phyloP scores from a whole-genome alignment of 1,139 yeast species.

The Nakaseomyces sp. region DNA sequence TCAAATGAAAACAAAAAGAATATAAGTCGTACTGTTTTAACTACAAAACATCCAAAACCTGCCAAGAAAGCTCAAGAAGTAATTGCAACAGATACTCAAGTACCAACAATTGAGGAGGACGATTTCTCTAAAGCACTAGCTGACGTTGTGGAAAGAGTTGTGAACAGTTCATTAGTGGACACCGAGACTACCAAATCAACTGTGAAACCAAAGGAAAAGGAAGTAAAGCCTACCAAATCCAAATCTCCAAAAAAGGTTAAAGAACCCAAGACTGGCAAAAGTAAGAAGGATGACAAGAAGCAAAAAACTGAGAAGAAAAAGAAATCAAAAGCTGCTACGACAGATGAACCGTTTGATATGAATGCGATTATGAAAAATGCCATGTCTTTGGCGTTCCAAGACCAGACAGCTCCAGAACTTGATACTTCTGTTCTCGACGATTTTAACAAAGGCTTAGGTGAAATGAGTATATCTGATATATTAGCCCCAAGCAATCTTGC shows the following conservation, averaged over 20 bases:
- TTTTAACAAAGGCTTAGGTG: slow-evolving; percentile 48
- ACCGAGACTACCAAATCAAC: background rate
- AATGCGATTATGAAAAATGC: slow-evolving; percentile 68
- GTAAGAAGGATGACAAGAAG: background rate
- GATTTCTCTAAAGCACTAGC: slow-evolving; percentile 30
- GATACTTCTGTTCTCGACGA: slow-evolving; percentile 39
- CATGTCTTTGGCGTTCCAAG: slow-evolving; percentile 50
- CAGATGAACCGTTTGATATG: slow-evolving; percentile 42
- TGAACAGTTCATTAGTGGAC: slow-evolving; percentile 24
- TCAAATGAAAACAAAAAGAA: background rate
- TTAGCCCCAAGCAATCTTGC: slow-evolving; percentile 22
- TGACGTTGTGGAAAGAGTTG: slow-evolving; percentile 31
- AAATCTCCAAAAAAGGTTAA: background rate
- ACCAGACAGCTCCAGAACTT: slow-evolving; percentile 20
- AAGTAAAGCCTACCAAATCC: background rate
- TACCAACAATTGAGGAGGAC: slow-evolving; percentile 16
- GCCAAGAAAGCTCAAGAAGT: slow-evolving; percentile 11
- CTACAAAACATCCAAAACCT: background rate
- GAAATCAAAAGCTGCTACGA: slow-evolving; percentile 9
- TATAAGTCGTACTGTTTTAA: background rate
- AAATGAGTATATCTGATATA: slow-evolving; percentile 36
- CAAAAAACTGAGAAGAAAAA: slow-evolving; percentile 4
- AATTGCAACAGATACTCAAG: slow-evolving; percentile 6
- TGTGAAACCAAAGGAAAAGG: background rate
- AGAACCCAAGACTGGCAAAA: background rate